Conservation (phyloP, 2,329 filamentous ascomycete species). For the Malbranchea cinnamomea region DNA sequence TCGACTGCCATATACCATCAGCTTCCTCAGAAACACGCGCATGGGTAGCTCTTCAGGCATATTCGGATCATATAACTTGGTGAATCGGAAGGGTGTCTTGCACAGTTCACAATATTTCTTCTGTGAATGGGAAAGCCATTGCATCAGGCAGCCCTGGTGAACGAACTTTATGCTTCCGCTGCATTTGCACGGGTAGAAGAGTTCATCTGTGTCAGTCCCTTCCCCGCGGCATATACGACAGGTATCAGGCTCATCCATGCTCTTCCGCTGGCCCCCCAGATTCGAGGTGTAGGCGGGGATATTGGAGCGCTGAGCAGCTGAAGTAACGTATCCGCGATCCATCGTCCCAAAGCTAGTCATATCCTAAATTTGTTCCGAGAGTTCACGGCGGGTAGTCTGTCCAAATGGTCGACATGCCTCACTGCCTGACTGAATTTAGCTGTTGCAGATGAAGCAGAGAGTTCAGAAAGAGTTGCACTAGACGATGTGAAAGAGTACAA, state of each 20-base stretch:
- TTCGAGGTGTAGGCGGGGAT: conserved; percentile 32
- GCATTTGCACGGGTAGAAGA: conserved; percentile 98
- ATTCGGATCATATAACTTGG: conserved; percentile 85
- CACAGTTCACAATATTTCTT: conserved; percentile 99
- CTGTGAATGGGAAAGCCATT: conserved; percentile 96
- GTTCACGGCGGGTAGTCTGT: no score
- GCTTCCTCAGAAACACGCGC: conserved; percentile 65
- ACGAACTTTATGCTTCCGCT: conserved; percentile 98
- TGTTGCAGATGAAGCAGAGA: no score
- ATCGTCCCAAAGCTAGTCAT: no score
- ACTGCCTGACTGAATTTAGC: no score
- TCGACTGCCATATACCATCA: conserved; percentile 55
- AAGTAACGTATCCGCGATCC: no score
- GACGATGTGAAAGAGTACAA: no score
- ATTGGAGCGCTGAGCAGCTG: conserved; percentile 2
- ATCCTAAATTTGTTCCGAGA: no score
- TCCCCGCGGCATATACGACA: conserved; percentile 95
- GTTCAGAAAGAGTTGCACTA: no score
- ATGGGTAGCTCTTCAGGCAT: conserved; percentile 79
- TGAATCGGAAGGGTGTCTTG: conserved; percentile 97
- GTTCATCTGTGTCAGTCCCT: conserved; percentile 61
- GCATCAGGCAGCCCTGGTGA: conserved; percentile 95
- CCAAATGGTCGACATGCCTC: no score
- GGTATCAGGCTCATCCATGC: conserved; percentile 52
- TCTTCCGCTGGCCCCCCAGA: conserved; percentile 21